phyloP scores from a whole-genome alignment of 1,284 basidiomycete genomes.

The Schizophyllum commune region DNA sequence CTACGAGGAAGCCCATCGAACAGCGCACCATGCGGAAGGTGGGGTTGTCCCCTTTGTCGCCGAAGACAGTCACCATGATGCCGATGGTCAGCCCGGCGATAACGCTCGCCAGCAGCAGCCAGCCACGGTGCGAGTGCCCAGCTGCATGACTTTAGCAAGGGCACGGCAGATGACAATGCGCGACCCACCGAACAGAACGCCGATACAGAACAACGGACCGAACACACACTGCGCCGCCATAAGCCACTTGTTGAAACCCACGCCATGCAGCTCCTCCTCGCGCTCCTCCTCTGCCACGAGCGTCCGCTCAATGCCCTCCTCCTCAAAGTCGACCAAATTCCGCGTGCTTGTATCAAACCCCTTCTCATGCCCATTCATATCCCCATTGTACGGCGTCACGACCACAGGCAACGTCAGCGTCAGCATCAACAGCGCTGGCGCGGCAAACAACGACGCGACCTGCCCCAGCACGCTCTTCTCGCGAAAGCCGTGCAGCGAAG shows the following conservation, averaged over 20 bases:
- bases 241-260: constrained; percentile 75
- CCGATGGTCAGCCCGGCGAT: constrained; percentile 49
- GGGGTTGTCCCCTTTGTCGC: constrained; percentile 51
- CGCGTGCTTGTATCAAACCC: constrained; percentile 22
- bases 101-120: constrained; percentile 49
- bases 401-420: constrained; percentile 92
- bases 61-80: constrained; percentile 52
- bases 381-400: constrained; percentile 47
- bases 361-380: constrained; percentile 39
- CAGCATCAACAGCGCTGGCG: constrained; percentile 79
- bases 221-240: constrained; percentile 74
- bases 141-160: constrained; percentile 30
- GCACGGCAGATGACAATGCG: constrained; percentile 1
- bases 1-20: constrained; percentile 82
- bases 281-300: constrained; percentile 61
- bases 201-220: constrained; percentile 73
- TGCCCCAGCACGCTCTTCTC: constrained; percentile 69
- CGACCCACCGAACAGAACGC: constrained; percentile 65
- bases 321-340: constrained; percentile 58
- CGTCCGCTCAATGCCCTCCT: constrained; percentile 57
- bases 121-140: constrained; percentile 42
- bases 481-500: constrained; percentile 73
- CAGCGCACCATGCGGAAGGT: constrained; percentile 68
- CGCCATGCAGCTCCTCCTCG: constrained; percentile 53
- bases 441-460: constrained; percentile 73